These are phyloP conservation scores for Pulveroboletus sp. DNA, from an alignment of 768 basidiomycete species.

Conservation along the genomic window DNA sequence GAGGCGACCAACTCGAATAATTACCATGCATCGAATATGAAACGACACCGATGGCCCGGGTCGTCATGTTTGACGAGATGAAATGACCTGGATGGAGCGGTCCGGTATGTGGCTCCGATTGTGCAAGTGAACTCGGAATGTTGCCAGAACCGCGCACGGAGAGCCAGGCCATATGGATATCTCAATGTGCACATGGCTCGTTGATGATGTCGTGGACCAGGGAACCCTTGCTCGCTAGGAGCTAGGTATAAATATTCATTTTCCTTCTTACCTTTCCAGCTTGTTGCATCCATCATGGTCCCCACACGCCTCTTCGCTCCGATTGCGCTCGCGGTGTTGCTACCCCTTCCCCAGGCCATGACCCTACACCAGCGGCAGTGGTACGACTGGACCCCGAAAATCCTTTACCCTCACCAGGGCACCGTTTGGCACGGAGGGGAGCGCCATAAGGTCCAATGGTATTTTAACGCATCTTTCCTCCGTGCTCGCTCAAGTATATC, in stretches of 20 bases:
- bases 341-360: constrained; percentile 5
- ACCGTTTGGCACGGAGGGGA: constrained; percentile 24
- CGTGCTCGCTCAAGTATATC: not conserved
- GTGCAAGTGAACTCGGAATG: not conserved
- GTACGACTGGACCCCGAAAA: constrained; percentile 27
- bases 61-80: no score
- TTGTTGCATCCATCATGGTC: constrained; percentile 1
- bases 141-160: not conserved
- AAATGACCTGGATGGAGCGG: no score
- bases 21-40: not conserved
- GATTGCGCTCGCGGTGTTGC: constrained; percentile 8
- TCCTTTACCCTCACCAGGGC: constrained; percentile 21
- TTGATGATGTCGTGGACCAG: no score
- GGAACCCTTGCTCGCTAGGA: no score
- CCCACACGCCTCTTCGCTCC: constrained; percentile 1
- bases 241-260: constrained; percentile 14
- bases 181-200: no score
- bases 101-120: no score
- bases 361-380: not conserved
- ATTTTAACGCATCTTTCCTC: constrained; percentile 1
- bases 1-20: no score
- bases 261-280: not conserved
- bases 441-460: constrained; percentile 30
- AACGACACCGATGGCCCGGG: not conserved
- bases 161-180: not conserved